Evolutionary conservation across 805 yeast genomes (phyloP), one percentile per base, ranked within the genome.

Genomic region (Hanseniaspora lachancei): DNA sequence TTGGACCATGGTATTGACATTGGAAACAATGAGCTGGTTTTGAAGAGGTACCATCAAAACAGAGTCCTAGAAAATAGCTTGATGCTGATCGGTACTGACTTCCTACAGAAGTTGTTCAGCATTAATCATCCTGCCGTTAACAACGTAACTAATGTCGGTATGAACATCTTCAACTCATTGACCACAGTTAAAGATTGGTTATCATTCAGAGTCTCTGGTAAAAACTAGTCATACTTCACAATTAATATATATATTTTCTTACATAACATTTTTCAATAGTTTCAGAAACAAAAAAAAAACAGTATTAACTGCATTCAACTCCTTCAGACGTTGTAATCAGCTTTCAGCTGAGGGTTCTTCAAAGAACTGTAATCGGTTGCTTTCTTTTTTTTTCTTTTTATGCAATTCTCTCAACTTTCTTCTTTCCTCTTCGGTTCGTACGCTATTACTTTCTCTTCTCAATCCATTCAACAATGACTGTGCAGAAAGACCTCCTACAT

Each of bases 21-120:
- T 53, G 98, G 98, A 2, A 76, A 83, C 27, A 71, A 81, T 16
- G 58, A 56, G 23, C 71, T 89, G 59, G 88, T 86, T 8, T 74
- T 93, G 41, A 96, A 91, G 67, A 87, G 89, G 6, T 93, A 86
- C 70, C 86, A 88, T 75, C 78, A 87, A 27, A 81, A 81, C n/a
- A 77, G 95, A 59, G 89, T 81, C 71, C 84, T 89, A 0, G 74
- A 74, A 42, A 93, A 93, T 67, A 95, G 89, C 66, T 74, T 79
- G 51, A 70, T 89, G 60, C 71, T 93, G 48, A 97, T 97, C 0
- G 83, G 86, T 36, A 93, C 93, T 49, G 98, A 93, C 68, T 89
- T 89, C 68, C 70, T 93, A 58, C 95, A 89, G 70, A 93, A 91
- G 69, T 70, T 93, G 27, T 91, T 89, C 65, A 74, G 87, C 7